Evolutionary conservation across 106 monocot species (phyloP).

Genomic region (Iris macrosiphon): DNA sequence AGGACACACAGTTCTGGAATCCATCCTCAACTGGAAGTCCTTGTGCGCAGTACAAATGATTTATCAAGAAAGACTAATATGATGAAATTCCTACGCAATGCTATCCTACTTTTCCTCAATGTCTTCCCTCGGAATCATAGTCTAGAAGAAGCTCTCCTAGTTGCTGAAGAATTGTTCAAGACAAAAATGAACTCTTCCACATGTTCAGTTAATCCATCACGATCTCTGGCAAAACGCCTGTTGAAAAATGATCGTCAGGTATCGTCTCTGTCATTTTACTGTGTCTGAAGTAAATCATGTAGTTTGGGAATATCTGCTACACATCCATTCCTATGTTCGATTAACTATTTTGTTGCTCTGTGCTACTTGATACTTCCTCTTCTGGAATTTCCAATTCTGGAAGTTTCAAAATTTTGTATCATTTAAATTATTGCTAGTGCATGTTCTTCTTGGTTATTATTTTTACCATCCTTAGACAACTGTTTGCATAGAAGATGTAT

Average conservation of each 20-base stretch:
- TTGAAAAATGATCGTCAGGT: conserved; percentile 95
- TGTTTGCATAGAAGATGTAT: too few relatives aligned
- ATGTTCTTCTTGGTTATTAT: too few relatives aligned
- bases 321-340: not conserved
- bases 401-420: too few relatives aligned
- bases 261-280: not conserved
- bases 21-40: conserved; percentile 15
- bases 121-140: conserved; percentile 72
- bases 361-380: too few relatives aligned
- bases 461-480: too few relatives aligned
- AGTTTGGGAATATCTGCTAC: not conserved
- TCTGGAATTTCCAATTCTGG: too few relatives aligned
- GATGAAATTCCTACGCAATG: conserved; percentile 68
- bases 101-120: conserved; percentile 53
- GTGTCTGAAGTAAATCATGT: not conserved
- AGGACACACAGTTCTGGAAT: conserved; percentile 12
- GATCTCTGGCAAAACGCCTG: conserved; percentile 64
- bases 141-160: conserved; percentile 78
- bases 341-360: not conserved
- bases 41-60: conserved; percentile 26
- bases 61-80: conserved; percentile 18
- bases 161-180: conserved; percentile 39
- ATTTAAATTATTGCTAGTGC: too few relatives aligned
- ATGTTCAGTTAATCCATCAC: conserved; percentile 45
- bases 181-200: conserved; percentile 19